Base-by-base conservation (phyloP, 2,329 filamentous ascomycete species). In the Talaromyces sp. region DNA sequence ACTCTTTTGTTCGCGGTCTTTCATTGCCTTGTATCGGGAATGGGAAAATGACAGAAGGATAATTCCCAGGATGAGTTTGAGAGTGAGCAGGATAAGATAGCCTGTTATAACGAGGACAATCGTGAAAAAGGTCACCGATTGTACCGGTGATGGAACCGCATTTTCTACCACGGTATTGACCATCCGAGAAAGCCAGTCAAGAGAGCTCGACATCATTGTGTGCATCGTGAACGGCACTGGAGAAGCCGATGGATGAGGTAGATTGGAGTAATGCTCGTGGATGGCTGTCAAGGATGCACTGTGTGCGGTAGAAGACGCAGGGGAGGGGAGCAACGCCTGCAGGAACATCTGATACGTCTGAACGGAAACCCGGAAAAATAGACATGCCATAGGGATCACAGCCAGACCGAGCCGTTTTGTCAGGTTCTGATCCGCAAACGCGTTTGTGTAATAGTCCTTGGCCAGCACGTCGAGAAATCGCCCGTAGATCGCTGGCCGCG, bases 271-370 rank as follows among this genome's bases (percentile, higher is more conserved):
- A 52, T 78, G 71, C 61, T 72, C 70, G 58, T 79, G 75, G 50
- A 80, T 78, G 2, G 76, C 75, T 9, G 76, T 70, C 9, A 80
- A 67, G 5, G 76, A 77, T 3, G 77, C 70, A 8, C 66, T 65
- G 38, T 70, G 68, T 29, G 66, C 65, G 10, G 66, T 66, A 3
- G 75, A 74, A 2, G 73, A 71, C 0, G 91, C 80, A 0, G 91
- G 90, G 9, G 89, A 84, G 0, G 91, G 89, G 35, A 97, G 82
- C 68, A 96, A 88, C 0, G 91, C 92, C 3, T 92, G 90, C 14
- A 97, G 83, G 70, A 97, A 96, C 93, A 97, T 97, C 76, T 97
- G 90, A 75, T 97, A 99, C 7, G 93, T 97, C 73, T 99, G 94
- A 50, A 97, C 84, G 0, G 91, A 92, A 53, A 95, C 91, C 50